A percentile compares a stretch with the other conserved stretches of the same genome.
These are phyloP conservation scores for Conringia planisiliqua DNA, from an alignment of 345 rosid species.

Conservation along the genomic window DNA sequence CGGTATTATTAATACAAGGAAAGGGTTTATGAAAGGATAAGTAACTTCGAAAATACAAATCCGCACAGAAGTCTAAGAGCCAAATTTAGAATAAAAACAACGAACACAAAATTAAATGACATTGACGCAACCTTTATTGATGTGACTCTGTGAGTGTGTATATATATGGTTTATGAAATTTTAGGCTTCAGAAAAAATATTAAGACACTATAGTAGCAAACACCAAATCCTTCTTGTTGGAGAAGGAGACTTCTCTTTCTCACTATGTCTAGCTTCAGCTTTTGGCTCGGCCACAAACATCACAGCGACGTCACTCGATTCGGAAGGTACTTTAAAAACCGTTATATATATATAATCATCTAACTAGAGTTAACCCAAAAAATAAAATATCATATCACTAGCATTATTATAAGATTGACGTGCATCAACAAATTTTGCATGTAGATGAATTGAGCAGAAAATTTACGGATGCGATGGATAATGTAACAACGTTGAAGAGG, in stretches of 20 bases:
- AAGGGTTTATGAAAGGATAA: conserved; percentile 15
- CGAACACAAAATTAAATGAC: neutral
- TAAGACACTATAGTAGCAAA: conserved; percentile 43
- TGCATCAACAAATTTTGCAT: neutral
- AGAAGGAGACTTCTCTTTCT: conserved; percentile 66
- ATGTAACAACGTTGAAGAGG: conserved; percentile 8
- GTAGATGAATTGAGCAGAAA: conserved; percentile 14
- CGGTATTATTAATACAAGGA: neutral
- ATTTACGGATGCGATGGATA: conserved; percentile 21
- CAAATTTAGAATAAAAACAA: neutral
- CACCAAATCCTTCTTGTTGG: conserved; percentile 52
- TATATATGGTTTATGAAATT: neutral
- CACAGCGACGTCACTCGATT: conserved; percentile 52
- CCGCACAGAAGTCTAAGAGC: conserved; percentile 21
- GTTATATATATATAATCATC: neutral
- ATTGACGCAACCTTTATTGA: neutral
- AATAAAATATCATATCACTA: neutral
- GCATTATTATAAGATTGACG: neutral
- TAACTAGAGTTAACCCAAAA: no score
- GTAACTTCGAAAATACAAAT: neutral
- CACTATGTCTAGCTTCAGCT: conserved; percentile 46
- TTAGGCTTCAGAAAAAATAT: conserved; percentile 32
- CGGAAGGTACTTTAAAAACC: conserved; percentile 33
- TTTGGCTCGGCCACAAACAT: conserved; percentile 60
- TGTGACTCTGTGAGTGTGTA: neutral